Base-by-base conservation (phyloP, 768 basidiomycete genomes). In the Dictyophora rubrovolvata region DNA sequence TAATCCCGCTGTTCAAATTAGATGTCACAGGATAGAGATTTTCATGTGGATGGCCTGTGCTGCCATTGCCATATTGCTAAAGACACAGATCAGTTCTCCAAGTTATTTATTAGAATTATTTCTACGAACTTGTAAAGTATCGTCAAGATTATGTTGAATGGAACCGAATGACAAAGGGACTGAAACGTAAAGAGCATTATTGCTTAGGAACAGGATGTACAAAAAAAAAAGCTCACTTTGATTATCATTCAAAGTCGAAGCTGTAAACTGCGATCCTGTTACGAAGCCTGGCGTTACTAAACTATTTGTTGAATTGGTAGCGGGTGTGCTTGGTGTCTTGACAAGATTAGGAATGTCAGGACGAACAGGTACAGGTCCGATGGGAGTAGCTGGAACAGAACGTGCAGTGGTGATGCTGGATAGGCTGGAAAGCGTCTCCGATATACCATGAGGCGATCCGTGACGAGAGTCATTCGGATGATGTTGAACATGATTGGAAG, bases 381-480 rank as follows among this genome's bases (percentile, higher is more conserved):
- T 70, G 20, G 89, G 89, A 2, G 89, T 91, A 1, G 87, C 88
- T 52, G 89, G 89, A 20, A 92, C 89, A 46, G 89, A 92, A 59
- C 89, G 85, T 34, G 86, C 60, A 23, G 60, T 62, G 20, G 64
- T 81, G 14, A 63, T 56, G 18, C 22, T 52, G 14, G 55, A 59
- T 34, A 83, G 77, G 36, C 75, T 73, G 36, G 78, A 79, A 56
- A 87, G 69, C 55, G 73, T 75, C 56, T 90, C 87, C 20, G 85
- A 70, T 17, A 82, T 68, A 55, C 79, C 79, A 12, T 82, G 83
- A 34, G 89, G 89, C 16, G 89, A 91, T 20, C 84, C 82, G 48
- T 87, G 81, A 60, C 89, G 85, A 21, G 71, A 67, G 23, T 71
- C 61, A 18, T 75, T 76, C 12, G 82, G 73, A 60, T 84, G 78